Base-by-base conservation (phyloP, 2,329 filamentous ascomycete species). In the Colletotrichum acutatum region DNA sequence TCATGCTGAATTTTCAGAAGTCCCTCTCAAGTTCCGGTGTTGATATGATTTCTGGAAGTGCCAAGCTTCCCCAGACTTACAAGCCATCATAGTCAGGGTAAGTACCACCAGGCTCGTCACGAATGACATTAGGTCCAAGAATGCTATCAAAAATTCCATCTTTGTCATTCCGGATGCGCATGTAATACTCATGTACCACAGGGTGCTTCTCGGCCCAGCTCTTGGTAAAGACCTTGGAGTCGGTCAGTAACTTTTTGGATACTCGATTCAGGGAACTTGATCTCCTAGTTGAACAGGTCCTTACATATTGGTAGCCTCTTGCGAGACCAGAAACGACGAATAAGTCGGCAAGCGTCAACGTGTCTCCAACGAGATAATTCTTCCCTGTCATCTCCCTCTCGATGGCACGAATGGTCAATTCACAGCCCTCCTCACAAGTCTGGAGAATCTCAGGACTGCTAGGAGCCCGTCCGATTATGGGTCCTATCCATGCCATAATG, bases 71-170 rank as follows among this genome's bases (percentile, higher is more conserved):
- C 14, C 14, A 19, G 37, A 11, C 37, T 34, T 14, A 58, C 4
- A 66, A 24, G 0, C 63, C 53, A 30, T 66, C 63, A 30, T 66
- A 66, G 53, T 66, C 63, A 22, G 63, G 63, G 8, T 59, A 66
- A 16, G 37, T 66, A 19, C 63, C 63, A 3, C 63, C 63, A 4
- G 63, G 16, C n/a, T 66, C 24, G 28, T 66, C 63, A 22, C 63
- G 32, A 49, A 66, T 34, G 1, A 59, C 14, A 8, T 66, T 66
- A 6, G 37, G 19, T 3, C 53, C 53, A 1, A 66, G 54, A 19
- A 66, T 66, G 53, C 63, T 59, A 26, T 66, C 63, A 11, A 66
- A 66, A 26, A 66, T 66, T 1, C 37, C 53, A 19, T 52, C 37
- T 0, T 59, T 66, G 26, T 66, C 53, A 9, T 59, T 66, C 19